Percentiles rank a stretch among this genome's conserved stretches.
phyloP scores from a whole-genome alignment of 805 yeast species.

The Cyberlindnera japonica region DNA sequence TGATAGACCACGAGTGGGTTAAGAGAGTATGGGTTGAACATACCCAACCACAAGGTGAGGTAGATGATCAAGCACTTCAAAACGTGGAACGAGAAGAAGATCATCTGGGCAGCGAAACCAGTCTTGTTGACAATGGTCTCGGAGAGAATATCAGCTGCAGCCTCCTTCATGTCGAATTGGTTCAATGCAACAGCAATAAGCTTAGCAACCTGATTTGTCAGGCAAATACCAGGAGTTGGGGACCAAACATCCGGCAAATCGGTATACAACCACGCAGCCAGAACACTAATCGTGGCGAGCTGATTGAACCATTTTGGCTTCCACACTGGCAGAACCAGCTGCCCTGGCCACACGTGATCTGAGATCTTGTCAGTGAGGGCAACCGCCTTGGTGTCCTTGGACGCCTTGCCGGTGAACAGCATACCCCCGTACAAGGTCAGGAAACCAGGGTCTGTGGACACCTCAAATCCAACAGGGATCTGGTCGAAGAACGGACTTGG shows the following conservation, averaged over 20 bases:
- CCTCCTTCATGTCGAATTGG: constrained; percentile 34
- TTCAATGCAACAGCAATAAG: constrained; percentile 28
- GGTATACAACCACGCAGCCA: constrained; percentile 79
- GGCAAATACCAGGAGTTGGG: constrained; percentile 89
- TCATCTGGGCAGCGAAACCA: constrained; percentile 48
- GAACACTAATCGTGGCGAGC: constrained; percentile 33
- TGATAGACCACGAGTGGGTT: constrained; percentile 34
- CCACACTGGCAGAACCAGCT: constrained; percentile 78
- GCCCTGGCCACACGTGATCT: constrained; percentile 83
- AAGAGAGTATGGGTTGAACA: constrained; percentile 69
- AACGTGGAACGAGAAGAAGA: constrained; percentile 71
- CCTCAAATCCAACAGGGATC: constrained; percentile 59
- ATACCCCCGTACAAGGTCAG: constrained; percentile 81
- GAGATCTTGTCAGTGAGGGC: constrained; percentile 49
- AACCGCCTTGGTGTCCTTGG: constrained; percentile 41
- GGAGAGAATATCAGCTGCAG: constrained; percentile 43
- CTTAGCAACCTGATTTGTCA: constrained; percentile 56
- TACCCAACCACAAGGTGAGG: constrained; percentile 59
- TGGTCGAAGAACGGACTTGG: constrained; percentile 73
- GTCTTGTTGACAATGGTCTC: constrained; percentile 44
- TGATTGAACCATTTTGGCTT: constrained; percentile 40
- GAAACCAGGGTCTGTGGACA: constrained; percentile 69
- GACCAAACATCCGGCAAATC: constrained; percentile 86
- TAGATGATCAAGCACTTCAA: constrained; percentile 57
- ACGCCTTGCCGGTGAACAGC: constrained; percentile 61